Percentiles rank a stretch among this genome's conserved stretches.
Conservation (phyloP, 345 rosid species). For the Clausena lansium region DNA sequence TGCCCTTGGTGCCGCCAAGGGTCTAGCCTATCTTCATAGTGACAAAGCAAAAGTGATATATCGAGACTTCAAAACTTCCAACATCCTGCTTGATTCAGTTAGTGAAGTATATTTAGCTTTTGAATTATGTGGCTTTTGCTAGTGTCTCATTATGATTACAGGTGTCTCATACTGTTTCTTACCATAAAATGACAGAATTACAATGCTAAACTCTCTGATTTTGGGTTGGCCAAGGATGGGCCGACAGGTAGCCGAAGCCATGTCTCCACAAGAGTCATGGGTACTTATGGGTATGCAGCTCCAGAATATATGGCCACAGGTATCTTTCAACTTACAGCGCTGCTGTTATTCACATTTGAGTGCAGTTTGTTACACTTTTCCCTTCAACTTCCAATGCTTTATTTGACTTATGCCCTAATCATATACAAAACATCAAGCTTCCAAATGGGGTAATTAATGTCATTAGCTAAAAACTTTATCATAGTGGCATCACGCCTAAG, state of each 20-base stretch:
- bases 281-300: slow-evolving; percentile 89
- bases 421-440: not conserved
- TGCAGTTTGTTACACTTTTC: not conserved
- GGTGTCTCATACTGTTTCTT: slow-evolving; percentile 9
- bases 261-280: slow-evolving; percentile 92
- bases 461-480: not conserved
- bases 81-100: slow-evolving; percentile 81
- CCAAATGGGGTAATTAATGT: not conserved
- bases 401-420: not conserved
- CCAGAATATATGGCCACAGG: slow-evolving; percentile 85
- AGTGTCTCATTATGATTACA: not conserved
- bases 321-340: slow-evolving; percentile 11
- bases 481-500: not conserved
- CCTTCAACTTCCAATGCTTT: not conserved
- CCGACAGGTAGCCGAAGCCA: slow-evolving; percentile 77
- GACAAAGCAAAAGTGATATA: slow-evolving; percentile 81
- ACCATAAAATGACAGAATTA: slow-evolving; percentile 47
- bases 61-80: slow-evolving; percentile 86
- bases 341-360: not conserved
- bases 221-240: slow-evolving; percentile 93
- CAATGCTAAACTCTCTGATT: slow-evolving; percentile 81
- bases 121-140: not conserved
- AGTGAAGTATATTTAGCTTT: not conserved
- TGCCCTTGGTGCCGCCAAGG: slow-evolving; percentile 94
- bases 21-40: slow-evolving; percentile 89